These are phyloP conservation scores for Circinella minor DNA, from an alignment of 371 early-diverging fungal species.

Conservation along the genomic window DNA sequence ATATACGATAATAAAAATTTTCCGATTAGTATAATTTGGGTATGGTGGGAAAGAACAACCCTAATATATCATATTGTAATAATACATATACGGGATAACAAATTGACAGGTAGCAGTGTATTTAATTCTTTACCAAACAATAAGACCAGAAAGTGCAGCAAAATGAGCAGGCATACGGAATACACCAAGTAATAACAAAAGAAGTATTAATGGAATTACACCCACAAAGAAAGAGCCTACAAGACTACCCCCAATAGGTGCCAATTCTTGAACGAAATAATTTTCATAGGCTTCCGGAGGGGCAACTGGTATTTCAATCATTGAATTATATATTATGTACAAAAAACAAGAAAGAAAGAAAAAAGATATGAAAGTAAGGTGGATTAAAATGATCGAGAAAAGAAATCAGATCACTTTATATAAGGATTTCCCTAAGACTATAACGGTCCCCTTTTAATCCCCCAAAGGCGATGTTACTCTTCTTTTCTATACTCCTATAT, in stretches of 20 bases:
- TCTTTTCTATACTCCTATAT: neutral
- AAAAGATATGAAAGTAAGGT: no score
- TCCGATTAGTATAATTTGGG: neutral
- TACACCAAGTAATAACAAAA: conserved; percentile 41
- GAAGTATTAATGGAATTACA: conserved; percentile 42
- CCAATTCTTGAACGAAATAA: conserved; percentile 43
- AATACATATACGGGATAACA: neutral
- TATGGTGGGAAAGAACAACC: no score
- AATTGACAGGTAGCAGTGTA: neutral
- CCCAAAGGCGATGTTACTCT: no score
- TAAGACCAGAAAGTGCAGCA: conserved; percentile 37
- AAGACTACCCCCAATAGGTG: conserved; percentile 47
- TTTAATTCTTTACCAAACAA: conserved; percentile 34
- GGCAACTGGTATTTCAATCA: conserved; percentile 34
- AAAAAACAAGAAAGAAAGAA: no score
- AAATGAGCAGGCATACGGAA: conserved; percentile 45
- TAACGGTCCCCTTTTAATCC: neutral
- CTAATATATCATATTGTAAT: no score
- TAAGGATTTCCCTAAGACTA: neutral
- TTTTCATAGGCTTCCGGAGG: conserved; percentile 34
- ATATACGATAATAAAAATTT: neutral
- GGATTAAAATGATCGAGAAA: neutral
- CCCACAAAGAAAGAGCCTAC: conserved; percentile 56
- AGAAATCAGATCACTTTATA: conserved; percentile 1
- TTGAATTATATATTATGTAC: conserved; percentile 7